These are phyloP conservation scores for Coniochaeta sp. DNA, from an alignment of 2,329 filamentous ascomycete genomes.

Conservation along the genomic window DNA sequence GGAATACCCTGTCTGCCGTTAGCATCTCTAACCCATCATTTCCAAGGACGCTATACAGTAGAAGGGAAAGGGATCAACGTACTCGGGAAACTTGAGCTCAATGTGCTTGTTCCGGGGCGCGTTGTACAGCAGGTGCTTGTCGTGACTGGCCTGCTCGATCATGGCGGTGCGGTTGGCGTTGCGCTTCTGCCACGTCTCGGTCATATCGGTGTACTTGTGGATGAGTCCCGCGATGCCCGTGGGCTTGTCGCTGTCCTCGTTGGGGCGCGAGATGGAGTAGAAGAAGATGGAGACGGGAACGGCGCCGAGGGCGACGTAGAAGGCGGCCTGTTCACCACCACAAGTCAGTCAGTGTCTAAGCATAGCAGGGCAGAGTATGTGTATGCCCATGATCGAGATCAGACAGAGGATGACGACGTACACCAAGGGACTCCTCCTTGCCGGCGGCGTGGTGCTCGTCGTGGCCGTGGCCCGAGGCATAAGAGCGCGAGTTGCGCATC, in stretches of 20 bases:
- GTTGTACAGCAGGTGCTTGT: constrained; percentile 48
- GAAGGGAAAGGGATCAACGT: constrained; percentile 23
- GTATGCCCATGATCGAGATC: too few species aligned
- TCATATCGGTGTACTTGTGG: constrained; percentile 36
- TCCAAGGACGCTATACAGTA: too few species aligned
- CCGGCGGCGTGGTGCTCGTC: constrained; percentile 30
- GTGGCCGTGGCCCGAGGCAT: constrained; percentile 47
- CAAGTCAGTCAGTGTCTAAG: too few species aligned
- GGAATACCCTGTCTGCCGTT: constrained; percentile 19
- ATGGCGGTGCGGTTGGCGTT: constrained; percentile 45
- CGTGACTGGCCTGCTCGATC: constrained; percentile 49
- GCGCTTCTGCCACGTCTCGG: constrained; percentile 43
- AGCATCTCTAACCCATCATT: too few species aligned
- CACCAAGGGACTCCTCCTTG: constrained; percentile 48
- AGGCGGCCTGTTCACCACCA: constrained; percentile 32
- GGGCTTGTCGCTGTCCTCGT: constrained; percentile 39
- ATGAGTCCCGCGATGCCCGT: constrained; percentile 40
- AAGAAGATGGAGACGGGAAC: constrained; percentile 36
- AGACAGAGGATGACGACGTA: constrained; percentile 32
- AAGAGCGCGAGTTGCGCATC: constrained; percentile 34
- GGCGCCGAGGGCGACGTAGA: constrained; percentile 37
- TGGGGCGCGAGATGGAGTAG: constrained; percentile 43
- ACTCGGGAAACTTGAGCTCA: constrained; percentile 53
- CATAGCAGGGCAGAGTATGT: not conserved
- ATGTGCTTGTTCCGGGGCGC: constrained; percentile 36